Percentiles rank a stretch among this genome's conserved stretches.
phyloP scores from a whole-genome alignment of 2,329 filamentous ascomycete species.

The Nigrospora oryzae region DNA sequence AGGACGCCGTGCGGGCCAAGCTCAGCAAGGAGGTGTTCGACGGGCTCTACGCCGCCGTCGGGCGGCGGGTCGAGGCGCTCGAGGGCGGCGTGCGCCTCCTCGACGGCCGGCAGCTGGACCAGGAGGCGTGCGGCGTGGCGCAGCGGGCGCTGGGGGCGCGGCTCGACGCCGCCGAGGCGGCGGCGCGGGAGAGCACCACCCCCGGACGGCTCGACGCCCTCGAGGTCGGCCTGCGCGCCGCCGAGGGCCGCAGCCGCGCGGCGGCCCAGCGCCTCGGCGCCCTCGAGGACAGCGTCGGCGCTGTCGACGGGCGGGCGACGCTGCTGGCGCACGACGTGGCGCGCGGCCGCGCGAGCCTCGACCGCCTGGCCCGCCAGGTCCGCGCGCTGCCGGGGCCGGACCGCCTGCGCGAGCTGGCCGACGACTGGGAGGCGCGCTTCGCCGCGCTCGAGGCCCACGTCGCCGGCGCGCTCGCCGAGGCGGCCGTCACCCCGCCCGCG shows the following conservation, averaged over 20 bases:
- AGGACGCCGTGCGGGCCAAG: slow-evolving; percentile 11
- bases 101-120: slow-evolving; percentile 12
- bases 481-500: background rate
- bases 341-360: slow-evolving; percentile 13
- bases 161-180: background rate
- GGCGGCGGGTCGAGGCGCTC: slow-evolving; percentile 13
- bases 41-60: slow-evolving; percentile 10
- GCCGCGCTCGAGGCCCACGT: slow-evolving; percentile 5
- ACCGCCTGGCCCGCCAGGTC: slow-evolving; percentile 14
- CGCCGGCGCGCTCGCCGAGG: slow-evolving; percentile 8
- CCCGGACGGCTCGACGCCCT: slow-evolving; percentile 6
- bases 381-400: slow-evolving; percentile 15
- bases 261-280: slow-evolving; percentile 14
- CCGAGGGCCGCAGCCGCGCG: slow-evolving; percentile 11
- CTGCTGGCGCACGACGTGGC: slow-evolving; percentile 15
- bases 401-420: slow-evolving; percentile 12
- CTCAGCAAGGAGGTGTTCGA: slow-evolving; percentile 15
- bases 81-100: slow-evolving; percentile 14
- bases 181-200: background rate
- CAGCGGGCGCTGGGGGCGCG: background rate
- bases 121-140: background rate
- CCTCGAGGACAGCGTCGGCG: slow-evolving; percentile 15
- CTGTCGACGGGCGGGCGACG: slow-evolving; percentile 14
- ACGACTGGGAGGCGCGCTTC: slow-evolving; percentile 12
- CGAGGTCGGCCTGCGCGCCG: slow-evolving; percentile 9